These are phyloP conservation scores for Neurospora sp. DNA, from an alignment of 495 filamentous ascomycete species.

Conservation along the genomic window DNA sequence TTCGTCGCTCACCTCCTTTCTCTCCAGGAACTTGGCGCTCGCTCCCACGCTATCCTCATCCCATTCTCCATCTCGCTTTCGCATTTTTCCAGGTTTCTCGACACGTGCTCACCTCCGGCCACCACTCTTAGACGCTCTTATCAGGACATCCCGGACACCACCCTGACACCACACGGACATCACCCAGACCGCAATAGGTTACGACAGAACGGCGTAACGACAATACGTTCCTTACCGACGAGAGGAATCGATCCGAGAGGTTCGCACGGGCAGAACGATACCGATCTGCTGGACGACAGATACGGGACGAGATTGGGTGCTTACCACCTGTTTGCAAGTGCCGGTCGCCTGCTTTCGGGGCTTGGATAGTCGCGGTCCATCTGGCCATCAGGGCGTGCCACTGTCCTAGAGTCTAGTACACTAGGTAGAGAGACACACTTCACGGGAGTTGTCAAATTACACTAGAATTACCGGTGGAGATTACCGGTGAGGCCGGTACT, in stretches of 20 bases:
- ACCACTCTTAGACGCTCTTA: background rate
- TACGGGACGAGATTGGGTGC: background rate
- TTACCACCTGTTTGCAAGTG: background rate
- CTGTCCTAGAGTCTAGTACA: no score
- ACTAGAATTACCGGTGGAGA: background rate
- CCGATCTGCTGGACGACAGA: no score
- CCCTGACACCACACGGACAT: background rate
- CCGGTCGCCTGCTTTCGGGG: background rate
- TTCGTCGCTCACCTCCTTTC: background rate
- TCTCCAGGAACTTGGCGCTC: background rate
- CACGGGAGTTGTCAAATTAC: background rate
- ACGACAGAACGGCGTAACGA: background rate
- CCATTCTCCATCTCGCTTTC: conserved; percentile 6
- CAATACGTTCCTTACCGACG: background rate
- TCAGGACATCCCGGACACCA: background rate
- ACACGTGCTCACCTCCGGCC: background rate
- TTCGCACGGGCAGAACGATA: background rate
- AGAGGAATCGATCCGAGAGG: background rate
- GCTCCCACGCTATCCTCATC: background rate
- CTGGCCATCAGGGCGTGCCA: no score
- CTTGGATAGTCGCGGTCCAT: no score
- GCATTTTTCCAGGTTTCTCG: background rate
- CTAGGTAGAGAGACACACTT: no score
- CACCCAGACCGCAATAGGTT: background rate
- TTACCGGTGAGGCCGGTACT: background rate